Percentiles rank a stretch among this genome's conserved stretches.
These are phyloP conservation scores for Theileria annulata DNA, from an alignment of 169 alveolate species.

Conservation along the genomic window DNA sequence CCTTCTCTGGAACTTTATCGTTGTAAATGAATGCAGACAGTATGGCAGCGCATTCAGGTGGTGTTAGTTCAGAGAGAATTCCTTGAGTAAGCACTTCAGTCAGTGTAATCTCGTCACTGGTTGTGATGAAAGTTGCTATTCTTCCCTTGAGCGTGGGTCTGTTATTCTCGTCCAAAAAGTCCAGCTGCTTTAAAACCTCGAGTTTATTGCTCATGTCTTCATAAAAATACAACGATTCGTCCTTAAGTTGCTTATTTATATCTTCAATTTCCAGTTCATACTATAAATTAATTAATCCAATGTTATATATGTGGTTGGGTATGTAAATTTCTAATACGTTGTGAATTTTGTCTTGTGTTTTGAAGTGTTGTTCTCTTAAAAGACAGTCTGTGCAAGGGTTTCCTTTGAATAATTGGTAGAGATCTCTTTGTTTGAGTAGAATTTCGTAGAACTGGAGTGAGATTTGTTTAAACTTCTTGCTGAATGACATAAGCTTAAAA, in stretches of 20 bases:
- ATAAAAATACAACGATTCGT: constrained; percentile 78
- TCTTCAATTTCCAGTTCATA: constrained; percentile 73
- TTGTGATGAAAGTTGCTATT: constrained; percentile 81
- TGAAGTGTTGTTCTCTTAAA: constrained; percentile 75
- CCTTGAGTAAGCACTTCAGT: constrained; percentile 78
- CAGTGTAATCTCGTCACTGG: constrained; percentile 85
- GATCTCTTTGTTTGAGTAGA: constrained; percentile 72
- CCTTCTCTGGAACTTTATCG: constrained; percentile 74
- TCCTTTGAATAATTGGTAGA: constrained; percentile 58
- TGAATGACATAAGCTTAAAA: constrained; percentile 69
- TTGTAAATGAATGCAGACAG: constrained; percentile 77
- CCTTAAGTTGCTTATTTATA: constrained; percentile 70
- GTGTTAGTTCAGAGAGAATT: constrained; percentile 66
- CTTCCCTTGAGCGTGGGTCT: constrained; percentile 84
- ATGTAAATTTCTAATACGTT: not conserved
- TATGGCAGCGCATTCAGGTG: constrained; percentile 79
- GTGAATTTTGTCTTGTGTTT: constrained; percentile 52
- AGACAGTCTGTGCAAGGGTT: constrained; percentile 73
- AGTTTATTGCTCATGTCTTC: constrained; percentile 81
- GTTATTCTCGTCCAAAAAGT: constrained; percentile 76
- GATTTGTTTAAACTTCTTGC: constrained; percentile 70
- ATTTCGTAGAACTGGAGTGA: constrained; percentile 72
- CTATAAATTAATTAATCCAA: constrained; percentile 17
- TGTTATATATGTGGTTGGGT: not conserved
- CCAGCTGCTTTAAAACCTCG: constrained; percentile 78